Evolutionary conservation across 257 asterid species (phyloP).

Genomic region (Lycium ferocissimum): DNA sequence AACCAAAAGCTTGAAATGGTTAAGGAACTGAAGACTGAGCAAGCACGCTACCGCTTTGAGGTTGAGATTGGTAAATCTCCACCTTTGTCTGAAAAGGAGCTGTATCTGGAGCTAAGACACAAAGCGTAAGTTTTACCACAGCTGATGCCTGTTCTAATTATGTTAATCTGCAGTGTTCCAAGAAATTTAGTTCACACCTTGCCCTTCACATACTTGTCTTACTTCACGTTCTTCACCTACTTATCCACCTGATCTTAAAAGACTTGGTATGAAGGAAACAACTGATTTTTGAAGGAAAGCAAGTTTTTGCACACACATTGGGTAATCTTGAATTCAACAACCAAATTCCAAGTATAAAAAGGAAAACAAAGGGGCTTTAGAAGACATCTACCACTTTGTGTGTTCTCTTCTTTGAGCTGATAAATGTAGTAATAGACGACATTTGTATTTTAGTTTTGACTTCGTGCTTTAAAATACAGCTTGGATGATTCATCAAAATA

Average conservation of each 20-base stretch:
- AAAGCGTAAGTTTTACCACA: constrained; percentile 71
- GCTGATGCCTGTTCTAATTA: constrained; percentile 10
- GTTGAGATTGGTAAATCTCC: constrained; percentile 98
- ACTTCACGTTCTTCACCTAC: not conserved
- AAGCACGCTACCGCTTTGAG: constrained; percentile 90
- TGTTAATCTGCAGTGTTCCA: constrained; percentile 12
- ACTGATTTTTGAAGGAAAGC: not conserved
- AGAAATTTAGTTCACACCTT: not conserved
- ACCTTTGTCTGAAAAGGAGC: constrained; percentile 87
- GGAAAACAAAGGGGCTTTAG: not conserved
- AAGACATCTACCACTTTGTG: constrained; percentile 3
- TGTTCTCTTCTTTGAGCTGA: constrained; percentile 1
- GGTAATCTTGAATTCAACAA: not conserved
- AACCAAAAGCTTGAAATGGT: constrained; percentile 86
- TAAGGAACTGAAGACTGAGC: constrained; percentile 72
- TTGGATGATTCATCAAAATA: constrained; percentile 8
- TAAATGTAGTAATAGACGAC: not conserved
- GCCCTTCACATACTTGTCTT: too few species aligned
- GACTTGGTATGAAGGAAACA: constrained; percentile 9
- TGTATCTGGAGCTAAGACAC: constrained; percentile 73
- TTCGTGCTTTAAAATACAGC: not conserved
- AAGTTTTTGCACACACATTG: not conserved
- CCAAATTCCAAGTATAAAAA: constrained; percentile 1
- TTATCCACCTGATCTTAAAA: not conserved
- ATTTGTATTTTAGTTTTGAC: not conserved